These are phyloP conservation scores for Grigorovia jiainica DNA, from an alignment of 805 yeast species.

Conservation along the genomic window DNA sequence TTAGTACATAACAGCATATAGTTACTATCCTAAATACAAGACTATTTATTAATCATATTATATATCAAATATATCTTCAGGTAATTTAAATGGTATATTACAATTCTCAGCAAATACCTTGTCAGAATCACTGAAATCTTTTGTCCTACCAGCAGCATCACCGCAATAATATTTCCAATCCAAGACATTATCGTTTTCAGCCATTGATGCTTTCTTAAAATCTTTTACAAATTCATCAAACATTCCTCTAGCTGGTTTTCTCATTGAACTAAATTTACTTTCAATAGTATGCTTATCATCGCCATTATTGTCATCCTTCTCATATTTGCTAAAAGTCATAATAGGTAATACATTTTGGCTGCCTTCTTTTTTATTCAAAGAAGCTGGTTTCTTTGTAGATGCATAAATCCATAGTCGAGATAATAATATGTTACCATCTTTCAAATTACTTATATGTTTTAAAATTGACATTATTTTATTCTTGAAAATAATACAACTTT, in stretches of 20 bases:
- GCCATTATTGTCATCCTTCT: neutral
- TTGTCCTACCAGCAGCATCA: constrained; percentile 85
- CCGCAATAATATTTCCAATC: constrained; percentile 55
- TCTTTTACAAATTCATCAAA: constrained; percentile 45
- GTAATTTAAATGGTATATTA: constrained; percentile 49
- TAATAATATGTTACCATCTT: constrained; percentile 20
- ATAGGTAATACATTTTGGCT: neutral
- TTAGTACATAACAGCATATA: too few species aligned
- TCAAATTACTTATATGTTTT: constrained; percentile 18
- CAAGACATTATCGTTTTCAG: neutral
- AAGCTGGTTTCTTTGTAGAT: constrained; percentile 47
- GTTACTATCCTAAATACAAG: neutral
- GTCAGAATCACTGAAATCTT: constrained; percentile 79
- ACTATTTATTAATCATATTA: neutral
- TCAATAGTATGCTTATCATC: neutral
- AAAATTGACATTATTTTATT: constrained; percentile 35
- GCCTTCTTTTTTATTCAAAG: constrained; percentile 6
- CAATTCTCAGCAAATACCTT: constrained; percentile 51
- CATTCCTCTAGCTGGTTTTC: constrained; percentile 81
- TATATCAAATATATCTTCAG: constrained; percentile 55
- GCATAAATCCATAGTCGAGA: constrained; percentile 45
- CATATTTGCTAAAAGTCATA: neutral
- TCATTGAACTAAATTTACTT: constrained; percentile 27
- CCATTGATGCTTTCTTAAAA: constrained; percentile 14
- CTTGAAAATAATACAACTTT: constrained; percentile 32